Conservation (phyloP, 2,329 filamentous ascomycete species). For the Fusarium keratoplasticum region DNA sequence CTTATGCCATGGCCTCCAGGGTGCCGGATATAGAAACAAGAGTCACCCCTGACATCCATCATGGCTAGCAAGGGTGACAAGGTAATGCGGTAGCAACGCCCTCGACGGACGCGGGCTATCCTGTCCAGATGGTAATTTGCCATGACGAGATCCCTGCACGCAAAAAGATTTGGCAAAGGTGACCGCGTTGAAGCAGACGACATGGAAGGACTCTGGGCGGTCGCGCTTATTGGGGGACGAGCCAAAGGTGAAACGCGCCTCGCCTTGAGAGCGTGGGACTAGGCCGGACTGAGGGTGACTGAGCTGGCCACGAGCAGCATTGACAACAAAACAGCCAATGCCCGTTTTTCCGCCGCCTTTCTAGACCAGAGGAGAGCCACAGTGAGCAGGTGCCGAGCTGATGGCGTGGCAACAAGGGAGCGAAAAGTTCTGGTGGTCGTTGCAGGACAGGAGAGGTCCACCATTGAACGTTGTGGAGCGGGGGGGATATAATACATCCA, state of each 20-base stretch:
- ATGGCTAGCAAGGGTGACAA: slow-evolving; percentile 39
- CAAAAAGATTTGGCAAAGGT: slow-evolving; percentile 30
- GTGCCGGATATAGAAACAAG: slow-evolving; percentile 65
- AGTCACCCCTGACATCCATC: slow-evolving; percentile 45
- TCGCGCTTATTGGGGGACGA: slow-evolving; percentile 42
- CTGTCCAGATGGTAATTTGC: slow-evolving; percentile 42
- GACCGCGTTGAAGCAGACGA: slow-evolving; percentile 33
- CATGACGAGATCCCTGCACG: slow-evolving; percentile 35
- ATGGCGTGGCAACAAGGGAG: slow-evolving; percentile 43
- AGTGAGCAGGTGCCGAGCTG: slow-evolving; percentile 34
- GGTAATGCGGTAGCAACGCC: slow-evolving; percentile 30
- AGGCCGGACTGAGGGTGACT: slow-evolving; percentile 33
- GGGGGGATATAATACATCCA: slow-evolving; percentile 46
- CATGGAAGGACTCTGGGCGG: slow-evolving; percentile 32
- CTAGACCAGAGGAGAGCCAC: slow-evolving; percentile 23
- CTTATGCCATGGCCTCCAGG: slow-evolving; percentile 64
- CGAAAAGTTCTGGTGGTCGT: slow-evolving; percentile 40
- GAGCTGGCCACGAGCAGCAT: slow-evolving; percentile 39
- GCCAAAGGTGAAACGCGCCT: slow-evolving; percentile 44
- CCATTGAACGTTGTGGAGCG: slow-evolving; percentile 37
- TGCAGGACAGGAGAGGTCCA: slow-evolving; percentile 38
- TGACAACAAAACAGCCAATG: slow-evolving; percentile 28
- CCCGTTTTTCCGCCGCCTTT: slow-evolving; percentile 32
- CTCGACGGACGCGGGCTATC: slow-evolving; percentile 32
- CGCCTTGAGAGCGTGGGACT: slow-evolving; percentile 40